Evolutionary conservation across 2,329 filamentous ascomycete species (phyloP).

Genomic region (Pseudogymnoascus sp.): DNA sequence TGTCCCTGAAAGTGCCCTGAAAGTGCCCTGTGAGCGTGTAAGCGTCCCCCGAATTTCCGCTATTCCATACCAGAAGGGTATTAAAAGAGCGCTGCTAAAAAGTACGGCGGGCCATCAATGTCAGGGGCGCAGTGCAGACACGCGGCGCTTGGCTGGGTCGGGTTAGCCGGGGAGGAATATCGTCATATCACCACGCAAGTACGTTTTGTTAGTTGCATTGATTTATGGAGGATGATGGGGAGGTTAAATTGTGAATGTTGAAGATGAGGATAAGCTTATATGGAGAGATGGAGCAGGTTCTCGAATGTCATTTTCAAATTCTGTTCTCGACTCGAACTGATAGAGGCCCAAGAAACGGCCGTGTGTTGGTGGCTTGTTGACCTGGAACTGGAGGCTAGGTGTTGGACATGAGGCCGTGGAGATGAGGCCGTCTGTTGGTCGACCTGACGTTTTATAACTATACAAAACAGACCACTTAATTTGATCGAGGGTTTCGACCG

Average conservation of each 20-base stretch:
- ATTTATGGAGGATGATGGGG: background rate
- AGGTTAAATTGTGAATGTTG: background rate
- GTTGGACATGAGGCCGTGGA: background rate
- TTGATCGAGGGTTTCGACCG: background rate
- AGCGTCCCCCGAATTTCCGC: background rate
- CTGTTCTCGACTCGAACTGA: background rate
- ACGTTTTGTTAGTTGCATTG: constrained; percentile 1
- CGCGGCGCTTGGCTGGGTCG: background rate
- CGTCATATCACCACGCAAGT: background rate
- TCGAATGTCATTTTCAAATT: background rate
- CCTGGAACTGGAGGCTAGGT: background rate
- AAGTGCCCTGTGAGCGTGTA: background rate
- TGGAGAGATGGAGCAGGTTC: background rate
- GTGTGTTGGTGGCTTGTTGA: background rate
- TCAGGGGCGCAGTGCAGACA: background rate
- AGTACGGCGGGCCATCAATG: background rate
- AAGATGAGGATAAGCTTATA: background rate
- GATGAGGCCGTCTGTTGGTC: background rate
- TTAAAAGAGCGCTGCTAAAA: background rate
- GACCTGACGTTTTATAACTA: background rate
- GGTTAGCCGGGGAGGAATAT: background rate
- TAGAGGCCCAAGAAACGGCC: background rate
- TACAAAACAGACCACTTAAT: background rate
- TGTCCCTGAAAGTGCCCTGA: background rate
- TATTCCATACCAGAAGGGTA: background rate